phyloP scores from a whole-genome alignment of 176 grass and related monocot species.

The Cocos nucifera region DNA sequence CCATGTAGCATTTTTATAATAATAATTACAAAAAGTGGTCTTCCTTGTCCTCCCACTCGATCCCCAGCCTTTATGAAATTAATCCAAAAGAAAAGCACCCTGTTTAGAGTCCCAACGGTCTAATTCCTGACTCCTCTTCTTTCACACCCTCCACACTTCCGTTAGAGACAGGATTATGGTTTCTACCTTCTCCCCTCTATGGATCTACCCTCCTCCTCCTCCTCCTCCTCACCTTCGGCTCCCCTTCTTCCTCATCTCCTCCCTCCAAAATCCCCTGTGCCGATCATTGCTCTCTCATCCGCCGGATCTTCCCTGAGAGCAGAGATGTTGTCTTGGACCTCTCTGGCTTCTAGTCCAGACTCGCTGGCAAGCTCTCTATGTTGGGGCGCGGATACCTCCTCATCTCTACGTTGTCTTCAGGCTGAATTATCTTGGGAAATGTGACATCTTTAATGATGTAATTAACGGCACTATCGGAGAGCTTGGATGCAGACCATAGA shows the following conservation, averaged over 20 bases:
- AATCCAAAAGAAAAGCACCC: no score
- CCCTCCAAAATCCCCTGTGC: neutral
- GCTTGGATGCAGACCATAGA: neutral
- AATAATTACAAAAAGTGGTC: no score
- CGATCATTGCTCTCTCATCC: neutral
- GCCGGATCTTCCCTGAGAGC: neutral
- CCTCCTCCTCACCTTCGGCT: neutral
- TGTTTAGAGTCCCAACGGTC: no score
- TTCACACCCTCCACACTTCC: no score
- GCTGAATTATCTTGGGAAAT: slow-evolving; percentile 20
- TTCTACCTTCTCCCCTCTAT: no score
- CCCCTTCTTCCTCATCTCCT: neutral
- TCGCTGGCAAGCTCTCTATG: slow-evolving; percentile 41
- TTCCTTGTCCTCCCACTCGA: no score
- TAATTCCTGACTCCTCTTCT: no score
- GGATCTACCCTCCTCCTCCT: no score
- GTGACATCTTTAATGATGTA: slow-evolving; percentile 12
- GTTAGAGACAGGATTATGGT: no score
- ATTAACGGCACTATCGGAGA: slow-evolving; percentile 25
- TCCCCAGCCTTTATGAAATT: no score
- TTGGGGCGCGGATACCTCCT: slow-evolving; percentile 9
- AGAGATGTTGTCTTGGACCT: neutral
- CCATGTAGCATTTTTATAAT: no score
- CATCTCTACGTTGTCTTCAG: slow-evolving; percentile 20
- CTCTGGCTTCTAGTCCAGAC: slow-evolving; percentile 25